Evolutionary conservation across 257 asterid species (phyloP), one percentile per base, ranked within the genome.

Genomic region (Thymus mandschuricus): DNA sequence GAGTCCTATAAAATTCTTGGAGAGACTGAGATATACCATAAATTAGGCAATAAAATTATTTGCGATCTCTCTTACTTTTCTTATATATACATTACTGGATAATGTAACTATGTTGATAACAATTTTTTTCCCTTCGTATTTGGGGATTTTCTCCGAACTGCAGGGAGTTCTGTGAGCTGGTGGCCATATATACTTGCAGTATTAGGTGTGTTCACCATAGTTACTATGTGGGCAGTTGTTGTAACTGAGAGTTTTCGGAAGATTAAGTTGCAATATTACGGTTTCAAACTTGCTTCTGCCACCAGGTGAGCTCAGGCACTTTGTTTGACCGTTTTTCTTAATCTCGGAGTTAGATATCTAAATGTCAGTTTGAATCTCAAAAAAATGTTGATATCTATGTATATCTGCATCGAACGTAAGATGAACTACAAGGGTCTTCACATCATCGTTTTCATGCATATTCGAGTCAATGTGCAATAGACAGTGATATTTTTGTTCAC

Each of bases 161-260:
- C 99, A 95, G 99, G 86, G 78, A 89, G 90, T 81, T 78, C 96
- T 60, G 81, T 83, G 79, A 89, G 87, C 88, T 88, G 92, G 89
- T 84, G 88, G 92, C 98, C 93, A 8, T 91, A 92, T 69, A 75
- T 88, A 33, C 82, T 95, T 66, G 88, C 84, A 6, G 91, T 95
- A 61, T 74, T 85, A 60, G 98, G 96, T 64, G 76, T 88, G 76
- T 95, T 92, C 76, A 85, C 91, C 52, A 44, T 95, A 40, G 96
- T 92, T 73, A 92, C 98, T 31, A 88, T 95, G 95, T 95, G 95
- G 97, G 99, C 99, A 0, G 97, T 95, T 30, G 79, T 92, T 28
- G 91, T 95, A 55, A 95, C 97, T 28, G 99, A 95, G 86, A 96
- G 98, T 72, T 95, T 96, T 86, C 84, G 99, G 89, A 95, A 95